Conservation (phyloP, 495 filamentous ascomycete species). For the Trichoderma asperelloides region DNA sequence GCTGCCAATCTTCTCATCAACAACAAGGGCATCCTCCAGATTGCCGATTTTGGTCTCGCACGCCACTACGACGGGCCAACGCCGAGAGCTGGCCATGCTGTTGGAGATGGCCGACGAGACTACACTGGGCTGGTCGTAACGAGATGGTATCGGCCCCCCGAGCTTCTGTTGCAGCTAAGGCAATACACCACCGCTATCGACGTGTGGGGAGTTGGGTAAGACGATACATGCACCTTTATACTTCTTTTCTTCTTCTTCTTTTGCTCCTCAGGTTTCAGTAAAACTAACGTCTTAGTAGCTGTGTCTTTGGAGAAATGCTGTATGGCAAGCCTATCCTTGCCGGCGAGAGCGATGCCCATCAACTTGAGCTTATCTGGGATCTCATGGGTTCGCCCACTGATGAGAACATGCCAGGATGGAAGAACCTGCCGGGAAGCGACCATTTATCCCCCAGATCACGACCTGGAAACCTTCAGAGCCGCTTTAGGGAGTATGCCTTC, state of each 20-base stretch:
- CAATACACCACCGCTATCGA: constrained; percentile 94
- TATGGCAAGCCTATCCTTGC: constrained; percentile 86
- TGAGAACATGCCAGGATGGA: constrained; percentile 90
- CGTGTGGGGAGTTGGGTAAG: constrained; percentile 92
- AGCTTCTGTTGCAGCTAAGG: constrained; percentile 78
- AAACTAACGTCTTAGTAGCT: constrained; percentile 45
- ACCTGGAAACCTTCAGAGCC: constrained; percentile 54
- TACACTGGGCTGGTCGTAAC: constrained; percentile 95
- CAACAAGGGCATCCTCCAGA: constrained; percentile 87
- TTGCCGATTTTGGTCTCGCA: constrained; percentile 94
- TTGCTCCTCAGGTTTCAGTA: not conserved
- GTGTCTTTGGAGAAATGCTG: constrained; percentile 98
- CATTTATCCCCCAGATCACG: constrained; percentile 55
- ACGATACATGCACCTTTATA: constrained; percentile 13
- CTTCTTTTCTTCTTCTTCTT: constrained; percentile 5
- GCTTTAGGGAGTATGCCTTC: constrained; percentile 59
- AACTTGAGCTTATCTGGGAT: constrained; percentile 83
- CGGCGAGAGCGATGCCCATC: constrained; percentile 79
- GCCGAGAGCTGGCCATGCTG: constrained; percentile 69
- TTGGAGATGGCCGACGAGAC: constrained; percentile 76
- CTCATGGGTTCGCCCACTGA: constrained; percentile 89
- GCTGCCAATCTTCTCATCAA: constrained; percentile 95
- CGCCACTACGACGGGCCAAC: constrained; percentile 84
- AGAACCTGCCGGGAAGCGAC: constrained; percentile 69
- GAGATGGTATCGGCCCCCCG: constrained; percentile 92